Percentiles rank a stretch among this genome's conserved stretches.
Evolutionary conservation across 2,329 filamentous ascomycete genomes (phyloP).

Genomic region (Calonectria hongkongensis): DNA sequence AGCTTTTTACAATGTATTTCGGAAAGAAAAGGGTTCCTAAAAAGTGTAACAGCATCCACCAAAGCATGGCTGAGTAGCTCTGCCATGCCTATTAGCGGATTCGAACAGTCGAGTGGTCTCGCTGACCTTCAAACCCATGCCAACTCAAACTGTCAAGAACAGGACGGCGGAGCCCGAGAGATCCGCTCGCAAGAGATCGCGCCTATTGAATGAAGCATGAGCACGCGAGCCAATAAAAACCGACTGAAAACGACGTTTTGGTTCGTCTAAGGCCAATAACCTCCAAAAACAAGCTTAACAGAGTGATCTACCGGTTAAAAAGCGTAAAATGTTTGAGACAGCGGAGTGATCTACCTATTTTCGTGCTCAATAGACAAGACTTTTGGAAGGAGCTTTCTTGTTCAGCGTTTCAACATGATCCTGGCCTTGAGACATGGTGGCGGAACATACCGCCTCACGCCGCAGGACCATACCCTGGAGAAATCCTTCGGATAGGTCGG

Average conservation of each 20-base stretch:
- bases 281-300: constrained; percentile 11
- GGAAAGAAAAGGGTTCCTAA: no score
- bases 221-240: constrained; percentile 5
- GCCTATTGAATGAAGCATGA: neutral
- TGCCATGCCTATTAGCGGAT: neutral
- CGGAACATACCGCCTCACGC: no score
- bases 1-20: no score
- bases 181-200: constrained; percentile 18
- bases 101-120: neutral
- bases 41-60: no score
- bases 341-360: neutral
- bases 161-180: neutral
- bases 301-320: constrained; percentile 1
- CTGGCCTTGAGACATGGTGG: no score
- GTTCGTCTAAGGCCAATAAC: neutral
- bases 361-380: no score
- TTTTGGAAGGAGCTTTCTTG: no score
- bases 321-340: constrained; percentile 1
- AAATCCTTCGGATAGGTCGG: no score
- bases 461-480: no score
- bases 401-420: no score
- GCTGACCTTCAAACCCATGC: neutral
- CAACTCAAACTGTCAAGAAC: neutral
- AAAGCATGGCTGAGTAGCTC: no score
- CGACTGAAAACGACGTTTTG: neutral